Evolutionary conservation across 805 yeast genomes (phyloP).

Genomic region (Suhomyces faveliae): DNA sequence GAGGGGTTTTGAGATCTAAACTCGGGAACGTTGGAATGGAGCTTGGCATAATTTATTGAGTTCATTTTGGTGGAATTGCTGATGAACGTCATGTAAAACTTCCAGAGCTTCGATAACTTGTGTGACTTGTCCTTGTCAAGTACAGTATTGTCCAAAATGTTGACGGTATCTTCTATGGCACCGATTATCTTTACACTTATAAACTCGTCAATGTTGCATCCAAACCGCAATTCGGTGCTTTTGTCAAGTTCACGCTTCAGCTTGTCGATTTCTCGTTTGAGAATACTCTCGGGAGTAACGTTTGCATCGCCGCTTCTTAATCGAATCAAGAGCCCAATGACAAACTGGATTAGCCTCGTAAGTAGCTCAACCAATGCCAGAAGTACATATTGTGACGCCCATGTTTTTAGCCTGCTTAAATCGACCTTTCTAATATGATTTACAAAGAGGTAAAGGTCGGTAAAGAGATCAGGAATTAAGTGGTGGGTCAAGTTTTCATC

Average conservation of each 20-base stretch:
- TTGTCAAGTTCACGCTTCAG: conserved; percentile 4
- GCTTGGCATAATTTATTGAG: conserved; percentile 30
- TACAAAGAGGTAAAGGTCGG: conserved; percentile 14
- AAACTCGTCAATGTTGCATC: conserved; percentile 9
- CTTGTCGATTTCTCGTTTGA: conserved; percentile 5
- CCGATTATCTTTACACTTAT: conserved; percentile 11
- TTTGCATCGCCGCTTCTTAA: conserved; percentile 15
- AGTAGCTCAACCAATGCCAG: conserved; percentile 29
- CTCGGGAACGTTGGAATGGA: conserved; percentile 30
- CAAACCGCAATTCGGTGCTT: conserved; percentile 5
- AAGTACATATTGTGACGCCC: conserved; percentile 20
- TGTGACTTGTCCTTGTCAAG: conserved; percentile 15
- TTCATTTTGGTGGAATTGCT: conserved; percentile 28
- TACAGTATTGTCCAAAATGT: conserved; percentile 11
- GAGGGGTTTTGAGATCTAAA: conserved; percentile 14
- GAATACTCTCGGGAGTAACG: conserved; percentile 5
- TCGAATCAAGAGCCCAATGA: conserved; percentile 33
- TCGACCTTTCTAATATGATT: conserved; percentile 4
- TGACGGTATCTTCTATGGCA: conserved; percentile 13
- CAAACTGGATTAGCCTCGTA: conserved; percentile 29
- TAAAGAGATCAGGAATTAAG: conserved; percentile 18
- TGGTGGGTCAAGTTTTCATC: conserved; percentile 12
- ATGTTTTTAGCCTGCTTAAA: neutral
- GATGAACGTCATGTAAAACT: conserved; percentile 38
- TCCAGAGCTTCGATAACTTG: conserved; percentile 35